phyloP scores from a whole-genome alignment of 495 filamentous ascomycete genomes.

The Hypoxylon trugodes region DNA sequence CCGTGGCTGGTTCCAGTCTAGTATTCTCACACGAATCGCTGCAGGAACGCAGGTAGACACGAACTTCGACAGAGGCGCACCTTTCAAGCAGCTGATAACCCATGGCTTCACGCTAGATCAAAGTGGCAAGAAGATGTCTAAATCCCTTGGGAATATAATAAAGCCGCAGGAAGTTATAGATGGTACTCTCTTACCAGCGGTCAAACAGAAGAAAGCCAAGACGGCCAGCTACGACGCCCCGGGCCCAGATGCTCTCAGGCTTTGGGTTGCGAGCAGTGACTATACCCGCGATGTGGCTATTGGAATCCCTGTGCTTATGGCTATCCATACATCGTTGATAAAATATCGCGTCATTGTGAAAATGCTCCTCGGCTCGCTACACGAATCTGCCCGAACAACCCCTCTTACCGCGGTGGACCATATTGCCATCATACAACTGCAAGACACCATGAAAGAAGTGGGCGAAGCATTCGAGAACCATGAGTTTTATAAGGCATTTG shows the following conservation, averaged over 20 bases:
- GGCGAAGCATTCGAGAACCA: constrained; percentile 69
- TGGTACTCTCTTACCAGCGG: constrained; percentile 66
- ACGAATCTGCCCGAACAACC: constrained; percentile 61
- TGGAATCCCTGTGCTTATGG: constrained; percentile 74
- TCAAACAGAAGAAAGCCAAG: constrained; percentile 53
- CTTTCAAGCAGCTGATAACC: constrained; percentile 87
- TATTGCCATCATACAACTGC: constrained; percentile 79
- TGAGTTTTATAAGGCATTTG: constrained; percentile 83
- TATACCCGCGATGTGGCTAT: constrained; percentile 88
- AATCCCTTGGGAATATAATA: constrained; percentile 92
- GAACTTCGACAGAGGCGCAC: constrained; percentile 49
- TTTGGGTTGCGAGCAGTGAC: constrained; percentile 92
- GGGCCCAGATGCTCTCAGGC: constrained; percentile 84
- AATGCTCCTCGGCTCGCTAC: constrained; percentile 83
- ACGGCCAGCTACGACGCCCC: constrained; percentile 50
- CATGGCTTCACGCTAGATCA: constrained; percentile 95
- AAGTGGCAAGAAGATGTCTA: constrained; percentile 95
- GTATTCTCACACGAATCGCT: constrained; percentile 82
- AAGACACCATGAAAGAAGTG: constrained; percentile 66
- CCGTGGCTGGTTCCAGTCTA: constrained; percentile 99
- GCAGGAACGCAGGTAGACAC: constrained; percentile 43
- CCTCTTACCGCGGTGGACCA: constrained; percentile 67
- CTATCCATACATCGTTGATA: constrained; percentile 75
- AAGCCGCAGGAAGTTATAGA: constrained; percentile 83
- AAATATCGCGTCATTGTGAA: constrained; percentile 90